Base-by-base conservation (phyloP, 1,139 yeast genomes). In the Taphrina wiesneri region DNA sequence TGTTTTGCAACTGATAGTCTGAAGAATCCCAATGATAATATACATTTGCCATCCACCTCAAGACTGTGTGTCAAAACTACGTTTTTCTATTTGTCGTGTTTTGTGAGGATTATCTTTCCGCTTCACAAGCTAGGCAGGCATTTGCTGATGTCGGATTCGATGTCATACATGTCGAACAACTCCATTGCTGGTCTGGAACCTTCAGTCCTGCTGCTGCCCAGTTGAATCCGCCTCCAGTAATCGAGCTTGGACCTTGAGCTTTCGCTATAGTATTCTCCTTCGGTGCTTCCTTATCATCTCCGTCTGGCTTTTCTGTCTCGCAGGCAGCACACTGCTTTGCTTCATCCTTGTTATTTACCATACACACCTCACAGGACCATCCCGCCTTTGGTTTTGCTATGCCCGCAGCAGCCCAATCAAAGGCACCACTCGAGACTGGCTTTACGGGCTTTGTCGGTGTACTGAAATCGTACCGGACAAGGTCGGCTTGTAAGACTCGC, bases 141-240 rank as follows among this genome's bases (percentile, higher is more conserved):
- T 30, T 45, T n/a, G 25, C 39, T 6, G 46, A 39, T n/a, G 28
- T 34, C 9, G 60, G 60, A 19, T 62, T 62, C 30, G 53, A 51
- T 25, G 54, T 45, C 65, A 62, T 62, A 25, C 65, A 62, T n/a
- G 43, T 60, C 25, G 49, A 53, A 23, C 65, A 62, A 17, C 28
- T 19, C 65, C 65, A 62, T 4, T 43, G 45, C 54, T 19, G 41
- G 4, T 25, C 36, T n/a, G 65, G 65, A n/a, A n/a, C 49, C 47
- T 28, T 43, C 65, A 62, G 43, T 1, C 65, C 65, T 5, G 60
- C 65, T 26, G 65, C 65, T 13, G 65, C 65, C 65, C 65, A 62
- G 26, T 62, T 62, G 65, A 62, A 62, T 3, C 57, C 57, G n/a
- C 43, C n/a, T 11, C 57, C 57, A 28, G 23, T 28, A 15, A 19